Base-by-base conservation (phyloP, 2,329 filamentous ascomycete genomes). In the Cercospora nicotianae region DNA sequence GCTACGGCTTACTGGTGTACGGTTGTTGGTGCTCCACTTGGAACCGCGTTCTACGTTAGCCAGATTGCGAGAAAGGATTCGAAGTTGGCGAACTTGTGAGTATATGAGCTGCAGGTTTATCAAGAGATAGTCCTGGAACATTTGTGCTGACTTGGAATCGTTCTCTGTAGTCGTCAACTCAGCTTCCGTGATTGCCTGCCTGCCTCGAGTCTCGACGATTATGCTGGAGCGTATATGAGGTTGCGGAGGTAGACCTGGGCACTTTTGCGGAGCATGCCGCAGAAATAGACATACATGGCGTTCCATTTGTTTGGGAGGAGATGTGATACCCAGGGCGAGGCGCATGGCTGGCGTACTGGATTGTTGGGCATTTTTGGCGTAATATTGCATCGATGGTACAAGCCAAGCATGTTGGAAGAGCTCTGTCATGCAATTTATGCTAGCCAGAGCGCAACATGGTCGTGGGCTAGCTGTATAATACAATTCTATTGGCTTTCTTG, bases 101-200 rank as follows among this genome's bases (percentile, higher is more conserved):
- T 72, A 33, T 10, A 36, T 36, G 12, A 36, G 33, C 33, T 36
- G 33, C 33, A 36, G 5, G 12, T 13, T 13, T 36, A 2, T 36
- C 33, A 36, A 36, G 12, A 5, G 5, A 36, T 13, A 5, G 4
- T 36, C 33, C 5, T 36, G 12, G 5, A 36, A 13, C 31, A 36
- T 36, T 36, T 36, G 33, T 16, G 33, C 33, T 36, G 33, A 36
- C 33, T 16, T 36, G 33, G 1, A 13, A 13, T 36, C 12, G 12
- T 36, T 36, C 33, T 36, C 33, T 36, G 33, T 36, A 78, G 77
- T 67, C 74, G 77, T 33, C 76, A 76, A 30, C 67, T 79, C 36
- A 77, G 76, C 70, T 79, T 78, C 69, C 72, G 77, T 23, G 76
- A 79, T 57, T 78, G 77, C 66, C 70, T 79, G 36, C 76, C 75